A percentile compares a stretch with the other conserved stretches of the same genome.
These are phyloP conservation scores for Globisporangium solare DNA, from an alignment of 352 stramenopile species.

Conservation along the genomic window DNA sequence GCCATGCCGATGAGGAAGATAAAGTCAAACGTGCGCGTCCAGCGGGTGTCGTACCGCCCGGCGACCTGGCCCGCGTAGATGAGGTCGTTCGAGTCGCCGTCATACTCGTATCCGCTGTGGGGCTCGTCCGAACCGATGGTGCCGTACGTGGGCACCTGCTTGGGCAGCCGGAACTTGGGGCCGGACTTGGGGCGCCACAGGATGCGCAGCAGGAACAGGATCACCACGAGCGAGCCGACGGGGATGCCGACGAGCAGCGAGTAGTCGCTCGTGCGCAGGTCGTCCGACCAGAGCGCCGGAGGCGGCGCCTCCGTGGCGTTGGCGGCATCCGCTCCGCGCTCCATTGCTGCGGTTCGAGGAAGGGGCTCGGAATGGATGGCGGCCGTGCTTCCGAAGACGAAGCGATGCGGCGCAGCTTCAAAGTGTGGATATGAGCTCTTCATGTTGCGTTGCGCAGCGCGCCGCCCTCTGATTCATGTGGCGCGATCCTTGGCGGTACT, in stretches of 20 bases:
- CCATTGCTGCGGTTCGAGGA: neutral
- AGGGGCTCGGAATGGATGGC: neutral
- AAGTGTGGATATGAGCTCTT: slow-evolving; percentile 1
- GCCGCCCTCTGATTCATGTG: neutral
- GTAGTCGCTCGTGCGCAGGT: slow-evolving; percentile 54
- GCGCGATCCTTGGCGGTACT: neutral
- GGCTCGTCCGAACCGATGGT: slow-evolving; percentile 55
- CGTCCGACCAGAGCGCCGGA: slow-evolving; percentile 50
- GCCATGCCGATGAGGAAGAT: slow-evolving; percentile 69
- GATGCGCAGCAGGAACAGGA: slow-evolving; percentile 61
- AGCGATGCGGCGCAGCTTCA: neutral
- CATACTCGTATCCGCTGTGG: slow-evolving; percentile 57
- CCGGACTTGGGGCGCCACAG: slow-evolving; percentile 67
- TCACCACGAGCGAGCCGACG: slow-evolving; percentile 45
- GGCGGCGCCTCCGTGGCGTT: slow-evolving; percentile 3
- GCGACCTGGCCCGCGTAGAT: slow-evolving; percentile 79
- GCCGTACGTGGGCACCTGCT: slow-evolving; percentile 77
- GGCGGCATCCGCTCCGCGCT: neutral
- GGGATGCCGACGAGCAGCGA: slow-evolving; percentile 63
- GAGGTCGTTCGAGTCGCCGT: slow-evolving; percentile 77
- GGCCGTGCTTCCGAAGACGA: neutral
- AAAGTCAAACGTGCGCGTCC: slow-evolving; percentile 83
- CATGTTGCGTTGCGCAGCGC: neutral
- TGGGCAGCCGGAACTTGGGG: slow-evolving; percentile 77
- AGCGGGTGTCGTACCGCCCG: slow-evolving; percentile 77